Evolutionary conservation across 2,329 filamentous ascomycete species (phyloP), one percentile per base, ranked within the genome.

Genomic region (Penicillium hordei): DNA sequence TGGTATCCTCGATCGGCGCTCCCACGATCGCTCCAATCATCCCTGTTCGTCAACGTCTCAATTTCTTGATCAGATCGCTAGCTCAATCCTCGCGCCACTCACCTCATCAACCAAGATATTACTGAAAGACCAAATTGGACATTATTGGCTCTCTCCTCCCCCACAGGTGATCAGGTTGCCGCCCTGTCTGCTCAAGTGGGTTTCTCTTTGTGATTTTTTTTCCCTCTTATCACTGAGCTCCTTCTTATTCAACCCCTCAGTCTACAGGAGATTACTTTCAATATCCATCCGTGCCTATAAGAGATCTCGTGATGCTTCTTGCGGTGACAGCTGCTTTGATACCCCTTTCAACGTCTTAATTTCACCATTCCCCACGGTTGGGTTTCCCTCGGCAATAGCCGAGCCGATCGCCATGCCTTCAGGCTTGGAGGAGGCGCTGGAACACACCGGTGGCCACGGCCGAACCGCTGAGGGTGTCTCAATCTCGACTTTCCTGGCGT

Each of bases 401-500:
- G 36, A 39, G 34, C 53, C 46, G 43, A 60, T 58, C 55, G 62
- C 15, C 46, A 71, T 70, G 67, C 48, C 60, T 29, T 65, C 63
- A 29, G 69, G 66, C 38, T 63, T 76, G 44, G 72, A 70, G 46
- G 49, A 69, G 33, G 72, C 74, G 17, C 64, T 77, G 43, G 68
- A 76, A 60, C 63, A 71, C 38, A 71, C 70, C 8, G 73, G 72
- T 48, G 71, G 72, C 23, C 70, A 69, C 36, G 75, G 71, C n/a
- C 68, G 71, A 50, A 66, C 61, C n/a, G 67, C 65, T 21, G 65
- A 70, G 45, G 76, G 76, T 25, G 72, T 77, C 51, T 70, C 69
- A 0, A 66, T 77, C 45, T 67, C 70, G 44, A 76, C 83, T n/a
- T 90, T 91, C 64, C 67, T 89, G 36, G 85, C 88, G 50, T 88